Evolutionary conservation across 106 monocot genomes (phyloP).

Genomic region (Iris macrosiphon): DNA sequence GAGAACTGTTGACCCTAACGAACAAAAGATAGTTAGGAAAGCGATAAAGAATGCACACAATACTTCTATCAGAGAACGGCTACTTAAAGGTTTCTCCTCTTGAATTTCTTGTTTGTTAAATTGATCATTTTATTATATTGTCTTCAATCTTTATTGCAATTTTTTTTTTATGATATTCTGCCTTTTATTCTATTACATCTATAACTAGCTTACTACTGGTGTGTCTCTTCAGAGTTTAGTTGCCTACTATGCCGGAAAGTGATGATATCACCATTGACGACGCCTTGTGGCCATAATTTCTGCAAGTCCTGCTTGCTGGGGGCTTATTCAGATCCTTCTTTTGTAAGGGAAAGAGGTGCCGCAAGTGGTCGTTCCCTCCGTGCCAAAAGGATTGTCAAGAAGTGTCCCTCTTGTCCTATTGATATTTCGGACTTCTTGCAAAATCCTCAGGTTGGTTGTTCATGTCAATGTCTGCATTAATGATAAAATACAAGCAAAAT

Average conservation of each 20-base stretch:
- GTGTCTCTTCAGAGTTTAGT: constrained; percentile 59
- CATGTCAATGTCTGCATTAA: no score
- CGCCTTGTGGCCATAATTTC: constrained; percentile 92
- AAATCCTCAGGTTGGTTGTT: constrained; percentile 82
- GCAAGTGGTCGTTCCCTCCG: constrained; percentile 72
- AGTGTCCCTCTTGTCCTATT: constrained; percentile 73
- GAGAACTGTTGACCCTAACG: constrained; percentile 29
- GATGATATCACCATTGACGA: constrained; percentile 65
- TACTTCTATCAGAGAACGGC: constrained; percentile 33
- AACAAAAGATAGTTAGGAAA: constrained; percentile 26
- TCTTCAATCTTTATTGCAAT: background rate
- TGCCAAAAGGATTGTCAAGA: constrained; percentile 71
- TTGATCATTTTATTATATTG: background rate
- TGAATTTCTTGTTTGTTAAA: background rate
- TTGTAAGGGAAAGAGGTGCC: constrained; percentile 54
- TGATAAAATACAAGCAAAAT: constrained; percentile 3
- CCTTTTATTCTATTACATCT: background rate
- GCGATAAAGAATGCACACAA: constrained; percentile 19
- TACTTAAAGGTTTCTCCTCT: constrained; percentile 56
- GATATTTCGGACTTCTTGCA: constrained; percentile 85
- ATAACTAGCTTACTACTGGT: background rate
- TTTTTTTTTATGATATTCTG: background rate
- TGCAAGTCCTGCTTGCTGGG: constrained; percentile 78
- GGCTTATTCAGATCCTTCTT: constrained; percentile 45
- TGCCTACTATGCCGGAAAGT: constrained; percentile 69